Conservation (phyloP, 2,329 filamentous ascomycete species). For the Penicillium brasilianum region DNA sequence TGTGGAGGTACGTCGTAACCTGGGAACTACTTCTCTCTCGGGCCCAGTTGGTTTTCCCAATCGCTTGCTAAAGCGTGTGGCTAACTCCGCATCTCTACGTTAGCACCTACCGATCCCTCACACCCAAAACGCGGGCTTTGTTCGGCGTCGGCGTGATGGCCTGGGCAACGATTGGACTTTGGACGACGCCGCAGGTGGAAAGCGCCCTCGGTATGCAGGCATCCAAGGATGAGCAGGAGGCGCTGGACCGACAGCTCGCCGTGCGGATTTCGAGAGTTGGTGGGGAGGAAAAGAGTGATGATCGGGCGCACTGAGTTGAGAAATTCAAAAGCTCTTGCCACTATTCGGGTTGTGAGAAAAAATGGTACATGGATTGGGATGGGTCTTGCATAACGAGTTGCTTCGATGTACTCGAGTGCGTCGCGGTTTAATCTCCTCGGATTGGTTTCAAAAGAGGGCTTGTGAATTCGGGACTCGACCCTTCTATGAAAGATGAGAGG, state of each 20-base stretch:
- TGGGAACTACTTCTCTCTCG: no score
- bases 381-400: no score
- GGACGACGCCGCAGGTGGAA: constrained; percentile 73
- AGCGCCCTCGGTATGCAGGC: constrained; percentile 73
- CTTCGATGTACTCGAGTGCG: background rate
- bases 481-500: background rate
- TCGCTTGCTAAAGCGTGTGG: background rate
- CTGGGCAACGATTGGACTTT: constrained; percentile 77
- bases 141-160: constrained; percentile 76
- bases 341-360: background rate
- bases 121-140: constrained; percentile 70
- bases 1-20: constrained; percentile 45
- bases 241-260: constrained; percentile 57
- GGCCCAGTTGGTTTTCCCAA: no score
- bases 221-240: constrained; percentile 73
- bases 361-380: background rate
- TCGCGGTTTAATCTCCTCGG: background rate
- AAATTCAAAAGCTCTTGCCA: no score
- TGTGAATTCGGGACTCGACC: background rate
- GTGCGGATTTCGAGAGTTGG: constrained; percentile 40
- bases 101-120: constrained; percentile 73
- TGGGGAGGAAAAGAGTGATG: constrained; percentile 32
- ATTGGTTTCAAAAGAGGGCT: constrained; percentile 4
- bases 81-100: background rate
- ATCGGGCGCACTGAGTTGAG: constrained; percentile 18